Base-by-base conservation (phyloP, 768 basidiomycete genomes). In the Podaxis sp. region DNA sequence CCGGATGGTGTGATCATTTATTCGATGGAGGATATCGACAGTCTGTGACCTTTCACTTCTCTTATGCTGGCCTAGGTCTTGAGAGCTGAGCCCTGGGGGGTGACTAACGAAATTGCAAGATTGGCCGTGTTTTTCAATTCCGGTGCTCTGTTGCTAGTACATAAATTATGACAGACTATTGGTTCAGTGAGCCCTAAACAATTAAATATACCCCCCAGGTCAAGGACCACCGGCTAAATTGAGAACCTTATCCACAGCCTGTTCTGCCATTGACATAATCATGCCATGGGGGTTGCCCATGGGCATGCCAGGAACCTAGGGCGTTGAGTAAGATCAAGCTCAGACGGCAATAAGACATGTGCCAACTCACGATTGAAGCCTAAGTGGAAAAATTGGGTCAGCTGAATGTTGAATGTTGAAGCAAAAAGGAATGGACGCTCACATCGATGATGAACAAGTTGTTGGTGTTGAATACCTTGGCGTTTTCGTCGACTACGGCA, bases 381-480 rank as follows among this genome's bases (percentile, higher is more conserved):
- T 44, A n/a, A 44, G 42, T 16, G 42, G 42, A n/a, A n/a, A 16
- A 44, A n/a, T n/a, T 5, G n/a, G 7, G 42, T 44, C 18, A n/a
- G 42, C 42, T 32, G 18, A 44, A 44, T 44, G n/a, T 16, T 44
- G 16, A 7, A n/a, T 1, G 5, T 7, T 14, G 42, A 16, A 40
- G 18, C 5, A 16, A 7, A 16, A 16, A n/a, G n/a, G n/a, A n/a
- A n/a, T n/a, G n/a, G n/a, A 32, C 28, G 7, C 42, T 44, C 18
- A 44, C 83, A 67, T 86, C 84, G 47, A 84, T 76, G 59, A 86
- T 69, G 69, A 85, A 85, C 61, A 86, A 69, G 63, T 78, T 81
- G 64, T 77, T 76, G 2, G 80, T 80, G 59, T 73, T 71, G 50
- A 73, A 72, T 3, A 87, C 87, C 67, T 83, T 82, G 14, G 77